Conservation (phyloP, 108 stramenopile genomes). For the Thalassiosira profunda region DNA sequence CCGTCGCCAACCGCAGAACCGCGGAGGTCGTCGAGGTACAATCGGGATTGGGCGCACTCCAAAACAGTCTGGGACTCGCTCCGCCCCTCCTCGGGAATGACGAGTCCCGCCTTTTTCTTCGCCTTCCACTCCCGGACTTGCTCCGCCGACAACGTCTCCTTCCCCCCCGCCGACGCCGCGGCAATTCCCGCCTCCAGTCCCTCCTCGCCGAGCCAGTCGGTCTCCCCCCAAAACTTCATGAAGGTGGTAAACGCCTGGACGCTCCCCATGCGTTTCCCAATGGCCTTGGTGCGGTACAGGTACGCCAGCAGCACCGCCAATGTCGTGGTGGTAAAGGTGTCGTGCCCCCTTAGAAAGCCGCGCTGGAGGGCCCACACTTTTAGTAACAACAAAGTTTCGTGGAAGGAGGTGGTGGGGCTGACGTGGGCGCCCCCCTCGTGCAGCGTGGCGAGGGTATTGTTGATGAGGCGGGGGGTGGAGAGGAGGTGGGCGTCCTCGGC, state of each 20-base stretch:
- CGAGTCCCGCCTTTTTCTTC: conserved; percentile 53
- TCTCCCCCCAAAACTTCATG: conserved; percentile 76
- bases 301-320: conserved; percentile 67
- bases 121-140: conserved; percentile 6
- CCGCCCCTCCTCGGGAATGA: conserved; percentile 61
- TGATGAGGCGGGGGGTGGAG: conserved; percentile 49
- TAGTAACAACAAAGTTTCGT: conserved; percentile 62
- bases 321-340: conserved; percentile 68
- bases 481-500: conserved; percentile 56
- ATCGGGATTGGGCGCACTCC: conserved; percentile 43
- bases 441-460: conserved; percentile 18
- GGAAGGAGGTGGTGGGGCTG: conserved; percentile 43
- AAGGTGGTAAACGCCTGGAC: conserved; percentile 79
- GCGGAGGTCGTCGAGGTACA: conserved; percentile 49
- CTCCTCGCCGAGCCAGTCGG: conserved; percentile 76
- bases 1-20: conserved; percentile 13
- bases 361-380: conserved; percentile 89
- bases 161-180: neutral
- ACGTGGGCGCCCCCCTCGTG: neutral
- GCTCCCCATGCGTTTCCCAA: conserved; percentile 72
- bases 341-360: conserved; percentile 80
- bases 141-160: conserved; percentile 1
- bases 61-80: conserved; percentile 64
- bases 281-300: conserved; percentile 68
- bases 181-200: too few species aligned